These are phyloP conservation scores for Dryas drummondii DNA, from an alignment of 306 rosid genomes.

Conservation along the genomic window DNA sequence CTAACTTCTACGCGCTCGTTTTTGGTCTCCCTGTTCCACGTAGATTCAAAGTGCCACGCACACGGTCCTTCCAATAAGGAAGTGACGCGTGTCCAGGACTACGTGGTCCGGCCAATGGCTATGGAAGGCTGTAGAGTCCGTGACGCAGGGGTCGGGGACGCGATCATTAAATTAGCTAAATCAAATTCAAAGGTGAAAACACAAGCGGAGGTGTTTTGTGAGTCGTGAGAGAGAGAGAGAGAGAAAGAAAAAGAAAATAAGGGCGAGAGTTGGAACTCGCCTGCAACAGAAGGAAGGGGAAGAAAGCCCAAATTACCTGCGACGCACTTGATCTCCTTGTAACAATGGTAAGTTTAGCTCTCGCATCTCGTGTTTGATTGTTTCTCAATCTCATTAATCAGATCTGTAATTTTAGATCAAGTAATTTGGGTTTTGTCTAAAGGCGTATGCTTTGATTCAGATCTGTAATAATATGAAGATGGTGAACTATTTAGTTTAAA, in stretches of 20 bases:
- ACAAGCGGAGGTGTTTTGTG: not conserved
- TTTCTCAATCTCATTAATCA: not conserved
- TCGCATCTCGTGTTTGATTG: not conserved
- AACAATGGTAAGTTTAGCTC: constrained; percentile 32
- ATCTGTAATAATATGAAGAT: not conserved
- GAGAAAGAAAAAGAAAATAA: not conserved
- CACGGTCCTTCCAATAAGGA: not conserved
- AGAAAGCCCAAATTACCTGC: constrained; percentile 11
- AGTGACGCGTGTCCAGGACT: not conserved
- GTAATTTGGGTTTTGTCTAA: not conserved
- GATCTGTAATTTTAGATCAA: not conserved
- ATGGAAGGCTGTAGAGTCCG: not conserved
- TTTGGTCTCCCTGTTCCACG: not conserved
- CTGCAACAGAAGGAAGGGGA: not conserved
- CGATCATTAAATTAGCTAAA: not conserved
- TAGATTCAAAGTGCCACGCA: not conserved
- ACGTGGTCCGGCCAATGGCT: not conserved
- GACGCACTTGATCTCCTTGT: constrained; percentile 20
- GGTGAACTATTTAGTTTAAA: not conserved
- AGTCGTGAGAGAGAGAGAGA: no score
- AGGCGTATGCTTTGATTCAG: not conserved
- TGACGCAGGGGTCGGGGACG: not conserved
- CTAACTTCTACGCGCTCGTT: constrained; percentile 1
- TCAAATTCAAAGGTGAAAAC: not conserved
- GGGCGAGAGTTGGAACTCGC: constrained; percentile 16